Evolutionary conservation across 495 filamentous ascomycete species (phyloP).

Genomic region (Endocarpon pusillum): DNA sequence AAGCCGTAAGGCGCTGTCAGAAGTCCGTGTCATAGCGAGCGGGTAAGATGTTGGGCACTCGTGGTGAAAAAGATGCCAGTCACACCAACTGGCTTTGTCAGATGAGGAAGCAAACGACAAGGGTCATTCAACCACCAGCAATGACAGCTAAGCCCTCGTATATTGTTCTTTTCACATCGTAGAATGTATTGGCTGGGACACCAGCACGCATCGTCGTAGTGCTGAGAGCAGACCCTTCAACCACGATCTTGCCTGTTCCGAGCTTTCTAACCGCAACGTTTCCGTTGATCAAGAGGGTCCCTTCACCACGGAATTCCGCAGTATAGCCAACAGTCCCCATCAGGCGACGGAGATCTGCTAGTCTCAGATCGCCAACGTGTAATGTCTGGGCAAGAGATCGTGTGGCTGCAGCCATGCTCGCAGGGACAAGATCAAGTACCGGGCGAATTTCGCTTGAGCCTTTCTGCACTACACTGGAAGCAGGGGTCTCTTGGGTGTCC

Average conservation of each 20-base stretch:
- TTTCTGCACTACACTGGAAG: slow-evolving; percentile 16
- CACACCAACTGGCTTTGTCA: background rate
- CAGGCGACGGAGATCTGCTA: slow-evolving; percentile 73
- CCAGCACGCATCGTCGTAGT: too few relatives aligned
- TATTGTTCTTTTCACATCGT: slow-evolving; percentile 61
- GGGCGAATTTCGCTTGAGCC: slow-evolving; percentile 23
- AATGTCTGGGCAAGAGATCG: slow-evolving; percentile 70
- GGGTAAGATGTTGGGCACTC: background rate
- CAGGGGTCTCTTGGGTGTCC: slow-evolving; percentile 12
- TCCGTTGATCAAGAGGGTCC: slow-evolving; percentile 76
- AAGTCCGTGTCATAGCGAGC: background rate
- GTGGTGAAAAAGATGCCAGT: background rate
- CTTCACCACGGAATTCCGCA: slow-evolving; percentile 87
- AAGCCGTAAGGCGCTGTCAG: background rate
- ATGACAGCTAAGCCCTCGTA: slow-evolving; percentile 74
- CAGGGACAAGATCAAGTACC: slow-evolving; percentile 60
- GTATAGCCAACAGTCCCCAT: slow-evolving; percentile 70
- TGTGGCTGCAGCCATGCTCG: slow-evolving; percentile 57
- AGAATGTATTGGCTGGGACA: slow-evolving; percentile 35
- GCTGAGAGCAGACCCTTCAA: slow-evolving; percentile 56
- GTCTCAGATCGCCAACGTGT: slow-evolving; percentile 81
- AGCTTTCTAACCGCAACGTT: slow-evolving; percentile 78
- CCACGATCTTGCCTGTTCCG: slow-evolving; percentile 69
- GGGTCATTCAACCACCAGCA: slow-evolving; percentile 38
- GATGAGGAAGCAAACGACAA: background rate